These are phyloP conservation scores for Ogataea glucozyma DNA, from an alignment of 805 yeast genomes.

Conservation along the genomic window DNA sequence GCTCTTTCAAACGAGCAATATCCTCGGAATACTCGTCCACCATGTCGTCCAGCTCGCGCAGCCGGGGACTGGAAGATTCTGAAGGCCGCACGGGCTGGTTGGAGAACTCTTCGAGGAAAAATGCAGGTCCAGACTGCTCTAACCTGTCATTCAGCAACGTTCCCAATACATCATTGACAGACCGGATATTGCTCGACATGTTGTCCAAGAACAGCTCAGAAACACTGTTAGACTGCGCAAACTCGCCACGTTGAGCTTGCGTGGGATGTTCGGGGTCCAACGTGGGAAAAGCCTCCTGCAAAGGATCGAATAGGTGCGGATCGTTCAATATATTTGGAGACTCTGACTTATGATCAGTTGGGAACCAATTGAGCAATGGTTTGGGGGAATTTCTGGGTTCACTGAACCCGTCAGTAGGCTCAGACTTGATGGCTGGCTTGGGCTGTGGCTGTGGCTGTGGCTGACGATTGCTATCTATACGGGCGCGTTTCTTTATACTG, in stretches of 20 bases:
- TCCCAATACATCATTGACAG: constrained; percentile 10
- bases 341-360: too few relatives aligned
- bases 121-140: constrained; percentile 5
- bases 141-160: constrained; percentile 9
- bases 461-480: too few relatives aligned
- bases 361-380: too few relatives aligned
- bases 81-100: neutral
- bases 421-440: neutral
- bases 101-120: constrained; percentile 9
- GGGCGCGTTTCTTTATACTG: neutral
- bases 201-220: constrained; percentile 1
- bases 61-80: neutral
- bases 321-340: too few relatives aligned
- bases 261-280: neutral
- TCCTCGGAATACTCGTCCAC: constrained; percentile 41
- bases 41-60: constrained; percentile 11
- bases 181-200: constrained; percentile 7
- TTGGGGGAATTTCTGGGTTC: too few relatives aligned
- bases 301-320: too few relatives aligned
- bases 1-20: constrained; percentile 35
- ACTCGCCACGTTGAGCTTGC: too few relatives aligned
- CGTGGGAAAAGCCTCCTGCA: neutral
- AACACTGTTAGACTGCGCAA: too few relatives aligned
- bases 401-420: neutral
- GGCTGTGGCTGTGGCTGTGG: neutral